A percentile compares a stretch with the other conserved stretches of the same genome.
These are phyloP conservation scores for Blastobotrys apis DNA, from an alignment of 1,139 yeast genomes.

Conservation along the genomic window DNA sequence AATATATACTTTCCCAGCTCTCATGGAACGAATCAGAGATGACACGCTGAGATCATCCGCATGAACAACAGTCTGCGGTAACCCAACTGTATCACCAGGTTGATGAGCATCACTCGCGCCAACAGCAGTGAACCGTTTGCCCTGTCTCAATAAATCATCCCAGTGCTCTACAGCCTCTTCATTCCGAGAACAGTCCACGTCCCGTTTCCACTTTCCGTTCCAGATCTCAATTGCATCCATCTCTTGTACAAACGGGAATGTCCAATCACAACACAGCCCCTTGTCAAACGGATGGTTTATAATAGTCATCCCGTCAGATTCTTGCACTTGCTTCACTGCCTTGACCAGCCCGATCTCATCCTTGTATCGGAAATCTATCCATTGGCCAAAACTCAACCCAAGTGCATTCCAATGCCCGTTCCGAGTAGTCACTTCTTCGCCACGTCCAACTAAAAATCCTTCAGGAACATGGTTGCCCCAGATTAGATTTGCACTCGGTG, in stretches of 20 bases:
- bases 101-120: slow-evolving; percentile 19
- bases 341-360: slow-evolving; percentile 9
- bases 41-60: slow-evolving; percentile 14
- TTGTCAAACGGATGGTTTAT: slow-evolving; percentile 19
- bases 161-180: slow-evolving; percentile 16
- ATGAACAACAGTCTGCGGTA: slow-evolving; percentile 18
- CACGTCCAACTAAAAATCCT: slow-evolving; percentile 15
- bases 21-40: slow-evolving; percentile 14
- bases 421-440: slow-evolving; percentile 19
- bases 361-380: slow-evolving; percentile 16
- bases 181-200: slow-evolving; percentile 15
- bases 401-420: slow-evolving; percentile 21
- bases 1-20: slow-evolving; percentile 13
- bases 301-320: slow-evolving; percentile 16
- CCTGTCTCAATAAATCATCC: slow-evolving; percentile 15
- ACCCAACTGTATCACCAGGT: slow-evolving; percentile 16
- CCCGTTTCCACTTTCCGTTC: slow-evolving; percentile 21
- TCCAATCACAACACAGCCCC: slow-evolving; percentile 17
- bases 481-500: slow-evolving; percentile 16
- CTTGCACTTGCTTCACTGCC: slow-evolving; percentile 14
- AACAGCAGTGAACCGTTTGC: slow-evolving; percentile 15
- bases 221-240: slow-evolving; percentile 21
- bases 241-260: slow-evolving; percentile 11
- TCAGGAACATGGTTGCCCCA: slow-evolving; percentile 15
- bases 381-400: slow-evolving; percentile 16